phyloP scores from a whole-genome alignment of 164 flowering plant genomes.

The Piper longum region DNA sequence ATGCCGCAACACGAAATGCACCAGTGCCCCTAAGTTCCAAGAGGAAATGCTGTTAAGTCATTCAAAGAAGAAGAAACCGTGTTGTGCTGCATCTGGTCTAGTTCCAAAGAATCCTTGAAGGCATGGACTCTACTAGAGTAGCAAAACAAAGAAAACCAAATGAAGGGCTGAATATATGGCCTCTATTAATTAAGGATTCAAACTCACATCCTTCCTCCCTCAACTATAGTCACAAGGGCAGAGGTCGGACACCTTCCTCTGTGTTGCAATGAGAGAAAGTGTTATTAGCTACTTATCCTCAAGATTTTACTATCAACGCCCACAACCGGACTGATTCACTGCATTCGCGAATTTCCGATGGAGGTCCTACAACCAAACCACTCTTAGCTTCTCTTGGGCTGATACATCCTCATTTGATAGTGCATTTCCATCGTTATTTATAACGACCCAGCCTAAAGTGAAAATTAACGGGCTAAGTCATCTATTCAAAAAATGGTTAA shows the following conservation, averaged over 20 bases:
- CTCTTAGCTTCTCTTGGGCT: constrained; percentile 69
- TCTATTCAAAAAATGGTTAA: no score
- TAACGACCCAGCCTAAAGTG: no score
- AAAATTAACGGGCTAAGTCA: no score
- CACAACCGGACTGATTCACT: constrained; percentile 40
- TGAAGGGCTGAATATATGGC: neutral
- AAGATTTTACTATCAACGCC: constrained; percentile 56
- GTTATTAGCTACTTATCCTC: neutral
- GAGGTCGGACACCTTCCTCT: neutral
- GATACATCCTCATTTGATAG: constrained; percentile 49
- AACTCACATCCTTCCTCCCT: neutral
- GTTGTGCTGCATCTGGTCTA: constrained; percentile 32
- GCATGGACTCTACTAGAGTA: no score
- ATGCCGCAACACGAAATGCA: constrained; percentile 21
- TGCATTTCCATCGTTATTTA: constrained; percentile 34
- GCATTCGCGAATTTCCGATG: constrained; percentile 79
- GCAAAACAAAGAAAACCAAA: no score
- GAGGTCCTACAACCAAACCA: constrained; percentile 79
- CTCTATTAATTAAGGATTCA: neutral
- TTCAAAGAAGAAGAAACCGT: constrained; percentile 17
- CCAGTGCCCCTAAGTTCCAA: constrained; percentile 7
- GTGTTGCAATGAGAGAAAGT: neutral
- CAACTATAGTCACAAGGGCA: neutral
- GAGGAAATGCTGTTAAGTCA: constrained; percentile 16
- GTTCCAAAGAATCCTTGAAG: constrained; percentile 43